Conservation (phyloP, 148 eudicot species). For the Camellia japonica region DNA sequence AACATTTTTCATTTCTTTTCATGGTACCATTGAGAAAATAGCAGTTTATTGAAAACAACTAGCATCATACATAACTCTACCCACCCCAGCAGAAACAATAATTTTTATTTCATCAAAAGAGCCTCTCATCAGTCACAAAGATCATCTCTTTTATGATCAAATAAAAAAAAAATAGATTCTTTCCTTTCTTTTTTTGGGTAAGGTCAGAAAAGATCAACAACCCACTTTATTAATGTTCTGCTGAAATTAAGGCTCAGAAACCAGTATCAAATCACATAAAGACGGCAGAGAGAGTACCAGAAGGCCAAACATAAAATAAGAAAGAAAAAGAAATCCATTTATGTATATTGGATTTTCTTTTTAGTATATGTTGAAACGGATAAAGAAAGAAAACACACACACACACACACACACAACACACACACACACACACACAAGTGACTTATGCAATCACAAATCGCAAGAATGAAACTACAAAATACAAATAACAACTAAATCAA, state of each 20-base stretch:
- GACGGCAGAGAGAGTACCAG: background rate
- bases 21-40: background rate
- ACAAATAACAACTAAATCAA: too few relatives aligned
- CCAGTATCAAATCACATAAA: background rate
- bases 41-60: background rate
- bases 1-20: background rate
- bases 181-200: too few relatives aligned
- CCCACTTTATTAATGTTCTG: background rate
- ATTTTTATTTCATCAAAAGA: constrained; percentile 1
- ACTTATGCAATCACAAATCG: background rate
- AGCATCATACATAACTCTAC: background rate
- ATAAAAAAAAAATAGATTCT: too few relatives aligned
- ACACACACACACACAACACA: too few relatives aligned
- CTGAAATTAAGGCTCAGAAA: constrained; percentile 3
- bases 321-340: background rate
- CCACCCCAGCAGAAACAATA: background rate
- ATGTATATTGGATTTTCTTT: too few relatives aligned
- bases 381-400: too few relatives aligned
- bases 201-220: constrained; percentile 14
- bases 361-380: too few relatives aligned
- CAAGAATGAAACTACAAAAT: too few relatives aligned
- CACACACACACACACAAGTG: too few relatives aligned
- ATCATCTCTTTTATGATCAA: too few relatives aligned
- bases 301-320: background rate
- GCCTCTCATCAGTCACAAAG: constrained; percentile 17